Percentiles rank a stretch among this genome's conserved stretches.
Conservation (phyloP, 768 basidiomycete species). For the Rhodosporidiobolus odoratus region DNA sequence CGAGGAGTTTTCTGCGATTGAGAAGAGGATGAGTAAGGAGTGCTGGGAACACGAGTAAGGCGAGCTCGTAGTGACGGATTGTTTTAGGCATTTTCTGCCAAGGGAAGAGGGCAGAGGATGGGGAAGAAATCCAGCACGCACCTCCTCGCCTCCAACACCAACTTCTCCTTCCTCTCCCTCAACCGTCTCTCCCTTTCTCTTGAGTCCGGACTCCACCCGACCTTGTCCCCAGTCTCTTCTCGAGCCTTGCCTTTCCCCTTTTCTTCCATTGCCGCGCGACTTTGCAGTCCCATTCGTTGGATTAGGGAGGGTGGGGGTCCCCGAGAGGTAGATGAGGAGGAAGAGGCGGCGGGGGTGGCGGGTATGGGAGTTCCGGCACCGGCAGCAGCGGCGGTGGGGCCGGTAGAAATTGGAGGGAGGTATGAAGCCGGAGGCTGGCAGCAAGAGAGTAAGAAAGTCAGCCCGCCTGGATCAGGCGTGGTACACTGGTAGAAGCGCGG, state of each 20-base stretch:
- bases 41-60: no score
- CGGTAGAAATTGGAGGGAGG: conserved; percentile 12
- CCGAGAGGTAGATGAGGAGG: not conserved
- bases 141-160: conserved; percentile 37
- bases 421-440: conserved; percentile 33
- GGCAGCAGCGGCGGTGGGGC: not conserved
- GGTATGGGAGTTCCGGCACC: not conserved
- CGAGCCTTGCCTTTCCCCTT: conserved; percentile 23
- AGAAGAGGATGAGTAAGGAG: no score
- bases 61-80: no score
- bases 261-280: not conserved
- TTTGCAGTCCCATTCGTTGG: conserved; percentile 21
- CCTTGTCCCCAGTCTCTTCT: not conserved
- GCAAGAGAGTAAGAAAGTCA: not conserved
- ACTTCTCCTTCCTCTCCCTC: conserved; percentile 31
- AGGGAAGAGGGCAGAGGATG: no score
- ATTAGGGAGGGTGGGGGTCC: conserved; percentile 31
- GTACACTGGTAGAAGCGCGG: not conserved
- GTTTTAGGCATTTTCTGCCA: no score
- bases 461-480: not conserved
- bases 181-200: conserved; percentile 29
- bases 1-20: no score
- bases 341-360: not conserved
- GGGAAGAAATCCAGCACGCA: not conserved
- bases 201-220: conserved; percentile 15